A percentile compares a stretch with the other conserved stretches of the same genome.
Conservation (phyloP, 306 rosid genomes). For the Cajanus cajan region DNA sequence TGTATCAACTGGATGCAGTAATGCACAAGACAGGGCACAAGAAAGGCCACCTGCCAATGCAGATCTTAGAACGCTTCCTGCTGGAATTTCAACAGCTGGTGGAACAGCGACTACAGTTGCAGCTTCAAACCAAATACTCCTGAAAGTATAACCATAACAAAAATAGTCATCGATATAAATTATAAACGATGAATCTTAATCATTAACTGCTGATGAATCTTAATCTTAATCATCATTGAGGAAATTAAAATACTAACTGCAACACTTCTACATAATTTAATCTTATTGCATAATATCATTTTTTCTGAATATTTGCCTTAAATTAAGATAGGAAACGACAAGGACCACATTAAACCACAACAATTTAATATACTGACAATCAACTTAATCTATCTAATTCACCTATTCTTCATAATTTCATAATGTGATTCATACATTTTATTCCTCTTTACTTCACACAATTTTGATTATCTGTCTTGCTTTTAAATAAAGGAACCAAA, state of each 20-base stretch:
- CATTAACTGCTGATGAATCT: slow-evolving; percentile 1
- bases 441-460: too few relatives aligned
- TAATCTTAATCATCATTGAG: neutral
- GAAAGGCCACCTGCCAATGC: slow-evolving; percentile 99
- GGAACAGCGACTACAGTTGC: slow-evolving; percentile 99
- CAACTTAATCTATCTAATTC: too few relatives aligned
- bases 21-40: slow-evolving; percentile 90
- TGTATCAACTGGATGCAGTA: slow-evolving; percentile 90
- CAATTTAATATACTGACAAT: too few relatives aligned
- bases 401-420: too few relatives aligned
- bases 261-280: neutral
- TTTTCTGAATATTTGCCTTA: neutral
- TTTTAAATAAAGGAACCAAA: too few relatives aligned
- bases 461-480: too few relatives aligned
- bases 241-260: neutral
- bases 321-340: neutral
- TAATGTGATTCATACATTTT: too few relatives aligned
- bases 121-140: slow-evolving; percentile 99
- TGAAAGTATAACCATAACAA: slow-evolving; percentile 37
- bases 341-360: neutral
- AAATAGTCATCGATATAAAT: slow-evolving; percentile 28
- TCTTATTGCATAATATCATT: neutral
- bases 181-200: slow-evolving; percentile 21
- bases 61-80: slow-evolving; percentile 95
- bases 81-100: slow-evolving; percentile 86